Base-by-base conservation (phyloP, 306 rosid species). In the Crataegus laevigata region DNA sequence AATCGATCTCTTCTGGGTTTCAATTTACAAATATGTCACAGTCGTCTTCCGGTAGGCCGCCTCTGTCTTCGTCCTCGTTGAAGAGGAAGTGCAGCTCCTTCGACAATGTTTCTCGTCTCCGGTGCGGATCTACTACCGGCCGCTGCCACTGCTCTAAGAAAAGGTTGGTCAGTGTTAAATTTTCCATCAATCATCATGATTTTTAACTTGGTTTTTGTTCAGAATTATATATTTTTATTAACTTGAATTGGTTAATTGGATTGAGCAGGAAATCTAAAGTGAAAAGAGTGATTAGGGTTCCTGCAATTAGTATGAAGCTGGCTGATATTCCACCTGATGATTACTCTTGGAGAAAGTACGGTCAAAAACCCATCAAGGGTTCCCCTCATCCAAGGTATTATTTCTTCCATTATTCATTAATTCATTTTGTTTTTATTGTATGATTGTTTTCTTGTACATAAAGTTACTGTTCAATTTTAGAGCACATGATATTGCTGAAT, bases 321-420 rank as follows among this genome's bases (percentile, higher is more conserved):
- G 88, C 98, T 8, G 98, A 92, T 74, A 90, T 92, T 59, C 96
- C 98, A 25, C 84, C 94, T 0, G 98, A 92, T 76, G 96, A 92
- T 13, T 90, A 83, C 57, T 87, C 89, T 0, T 92, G 98, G 98
- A 89, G 96, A 76, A 92, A 92, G 77, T 92, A 92, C 61, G 98
- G 98, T 67, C 96, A 92, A 52, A 92, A 92, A 77, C 98, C 98
- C n/a, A 92, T 92, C 66, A 92, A 92, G 79, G 94, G 98, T 11
- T 92, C 98, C 45, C 98, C 98, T 24, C 88, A 90, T 75, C 98
- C 98, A 14, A 91, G 98, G 98, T 92, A 58, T 36, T 42, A 60
- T 25, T 50, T 57, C 61, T 57, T 57, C 0, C 17, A 0, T 8
- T 25, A 61, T 6, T 18, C 24, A 30, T 30, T 62, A 6, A 13